Percentiles rank a stretch among this genome's conserved stretches.
These are phyloP conservation scores for Sphaerosporella brunnea DNA, from an alignment of 495 filamentous ascomycete species.

Conservation along the genomic window DNA sequence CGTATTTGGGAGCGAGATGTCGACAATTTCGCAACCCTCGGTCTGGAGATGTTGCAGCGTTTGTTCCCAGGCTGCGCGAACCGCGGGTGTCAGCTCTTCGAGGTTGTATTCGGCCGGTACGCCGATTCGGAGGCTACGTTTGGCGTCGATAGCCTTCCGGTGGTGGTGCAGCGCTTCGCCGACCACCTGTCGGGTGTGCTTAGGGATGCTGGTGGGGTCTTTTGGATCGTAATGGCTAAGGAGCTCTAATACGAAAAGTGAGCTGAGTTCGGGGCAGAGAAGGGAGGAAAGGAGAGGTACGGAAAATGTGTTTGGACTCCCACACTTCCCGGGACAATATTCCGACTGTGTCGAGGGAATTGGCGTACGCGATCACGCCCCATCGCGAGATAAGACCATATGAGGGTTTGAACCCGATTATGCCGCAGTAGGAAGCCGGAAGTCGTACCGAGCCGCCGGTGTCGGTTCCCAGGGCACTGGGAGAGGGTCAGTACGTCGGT, in stretches of 20 bases:
- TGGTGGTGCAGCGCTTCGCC: constrained; percentile 23
- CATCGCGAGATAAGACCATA: constrained; percentile 69
- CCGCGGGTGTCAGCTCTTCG: constrained; percentile 47
- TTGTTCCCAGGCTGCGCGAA: constrained; percentile 50
- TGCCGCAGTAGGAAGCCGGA: constrained; percentile 77
- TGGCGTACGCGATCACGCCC: constrained; percentile 89
- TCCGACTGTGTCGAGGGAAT: constrained; percentile 88
- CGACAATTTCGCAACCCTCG: constrained; percentile 49
- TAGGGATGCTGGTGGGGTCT: constrained; percentile 60
- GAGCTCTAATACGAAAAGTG: no score
- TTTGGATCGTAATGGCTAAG: constrained; percentile 45
- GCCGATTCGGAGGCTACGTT: constrained; percentile 13
- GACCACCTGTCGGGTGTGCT: constrained; percentile 31
- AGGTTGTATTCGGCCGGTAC: constrained; percentile 60
- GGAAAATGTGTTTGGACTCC: neutral
- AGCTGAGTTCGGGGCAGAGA: neutral
- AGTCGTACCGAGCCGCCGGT: constrained; percentile 86
- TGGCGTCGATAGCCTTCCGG: constrained; percentile 32
- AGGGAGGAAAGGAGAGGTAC: neutral
- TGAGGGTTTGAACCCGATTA: constrained; percentile 83
- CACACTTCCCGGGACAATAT: constrained; percentile 34
- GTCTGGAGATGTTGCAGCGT: constrained; percentile 39
- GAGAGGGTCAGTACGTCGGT: neutral
- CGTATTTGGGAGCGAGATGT: constrained; percentile 71
- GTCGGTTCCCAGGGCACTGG: constrained; percentile 72